Evolutionary conservation across 441 rosid genomes (phyloP).

Genomic region (Omphalea diandra): DNA sequence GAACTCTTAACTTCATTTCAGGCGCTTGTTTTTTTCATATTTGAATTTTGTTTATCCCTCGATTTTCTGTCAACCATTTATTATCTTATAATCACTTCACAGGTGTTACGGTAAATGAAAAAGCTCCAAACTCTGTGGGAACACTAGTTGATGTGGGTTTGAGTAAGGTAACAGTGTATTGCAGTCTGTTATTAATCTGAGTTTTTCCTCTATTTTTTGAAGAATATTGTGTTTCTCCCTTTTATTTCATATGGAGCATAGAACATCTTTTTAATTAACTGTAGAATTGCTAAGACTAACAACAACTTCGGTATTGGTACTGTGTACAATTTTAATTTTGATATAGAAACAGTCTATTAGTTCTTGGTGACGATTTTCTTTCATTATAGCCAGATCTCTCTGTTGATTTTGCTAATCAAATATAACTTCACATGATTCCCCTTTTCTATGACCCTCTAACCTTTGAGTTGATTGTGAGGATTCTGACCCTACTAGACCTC

Average conservation of each 20-base stretch:
- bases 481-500: not conserved
- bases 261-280: not conserved
- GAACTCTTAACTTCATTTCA: not conserved
- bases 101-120: slow-evolving; percentile 77
- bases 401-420: not conserved
- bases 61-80: slow-evolving; percentile 9
- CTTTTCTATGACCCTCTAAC: not conserved
- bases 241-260: not conserved
- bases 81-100: slow-evolving; percentile 25
- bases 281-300: not conserved
- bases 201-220: not conserved
- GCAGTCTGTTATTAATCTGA: not conserved
- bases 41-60: not conserved
- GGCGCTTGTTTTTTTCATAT: not conserved
- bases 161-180: slow-evolving; percentile 57
- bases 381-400: not conserved
- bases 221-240: not conserved
- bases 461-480: slow-evolving; percentile 2
- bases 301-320: not conserved
- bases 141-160: slow-evolving; percentile 90
- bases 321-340: not conserved
- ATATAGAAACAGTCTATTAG: not conserved
- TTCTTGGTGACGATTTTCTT: slow-evolving; percentile 4
- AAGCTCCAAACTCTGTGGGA: slow-evolving; percentile 40
- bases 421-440: not conserved